Conservation (phyloP, 2,329 filamentous ascomycete species). For the Arthrobotrys megalospora region DNA sequence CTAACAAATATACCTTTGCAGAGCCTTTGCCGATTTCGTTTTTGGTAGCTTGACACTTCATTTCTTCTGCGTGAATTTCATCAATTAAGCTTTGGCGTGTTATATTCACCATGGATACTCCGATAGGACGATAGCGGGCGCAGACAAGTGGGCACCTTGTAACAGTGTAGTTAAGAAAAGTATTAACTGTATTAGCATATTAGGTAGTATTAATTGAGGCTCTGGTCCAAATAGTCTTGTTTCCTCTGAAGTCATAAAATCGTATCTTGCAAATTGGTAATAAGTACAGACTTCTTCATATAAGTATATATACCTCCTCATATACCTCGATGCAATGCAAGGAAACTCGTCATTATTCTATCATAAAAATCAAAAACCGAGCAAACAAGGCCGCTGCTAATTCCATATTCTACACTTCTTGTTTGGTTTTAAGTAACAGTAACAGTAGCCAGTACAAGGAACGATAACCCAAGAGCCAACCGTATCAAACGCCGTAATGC, state of each 20-base stretch:
- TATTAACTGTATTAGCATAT: constrained; percentile 13
- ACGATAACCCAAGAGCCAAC: constrained; percentile 35
- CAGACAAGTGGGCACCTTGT: not conserved
- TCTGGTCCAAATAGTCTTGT: not conserved
- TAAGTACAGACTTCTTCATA: too few species aligned
- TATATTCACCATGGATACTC: not conserved
- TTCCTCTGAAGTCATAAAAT: too few species aligned
- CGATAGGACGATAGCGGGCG: constrained; percentile 1
- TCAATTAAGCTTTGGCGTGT: constrained; percentile 78
- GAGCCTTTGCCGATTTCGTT: constrained; percentile 95
- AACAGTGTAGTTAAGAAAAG: constrained; percentile 19
- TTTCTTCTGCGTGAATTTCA: constrained; percentile 99
- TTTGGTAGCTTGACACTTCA: constrained; percentile 95
- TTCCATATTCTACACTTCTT: constrained; percentile 57
- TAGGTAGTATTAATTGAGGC: constrained; percentile 17
- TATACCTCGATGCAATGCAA: not conserved
- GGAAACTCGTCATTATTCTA: constrained; percentile 24
- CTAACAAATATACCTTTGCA: constrained; percentile 67
- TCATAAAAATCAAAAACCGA: constrained; percentile 4
- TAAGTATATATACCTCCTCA: too few species aligned
- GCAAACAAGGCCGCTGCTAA: constrained; percentile 2
- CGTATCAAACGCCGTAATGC: constrained; percentile 56
- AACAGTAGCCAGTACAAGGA: constrained; percentile 26
- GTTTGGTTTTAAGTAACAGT: constrained; percentile 12
- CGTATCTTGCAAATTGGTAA: too few species aligned